Percentiles rank a stretch among this genome's conserved stretches.
Evolutionary conservation across 1,284 basidiomycete genomes (phyloP).

Genomic region (Tremellales sp.): DNA sequence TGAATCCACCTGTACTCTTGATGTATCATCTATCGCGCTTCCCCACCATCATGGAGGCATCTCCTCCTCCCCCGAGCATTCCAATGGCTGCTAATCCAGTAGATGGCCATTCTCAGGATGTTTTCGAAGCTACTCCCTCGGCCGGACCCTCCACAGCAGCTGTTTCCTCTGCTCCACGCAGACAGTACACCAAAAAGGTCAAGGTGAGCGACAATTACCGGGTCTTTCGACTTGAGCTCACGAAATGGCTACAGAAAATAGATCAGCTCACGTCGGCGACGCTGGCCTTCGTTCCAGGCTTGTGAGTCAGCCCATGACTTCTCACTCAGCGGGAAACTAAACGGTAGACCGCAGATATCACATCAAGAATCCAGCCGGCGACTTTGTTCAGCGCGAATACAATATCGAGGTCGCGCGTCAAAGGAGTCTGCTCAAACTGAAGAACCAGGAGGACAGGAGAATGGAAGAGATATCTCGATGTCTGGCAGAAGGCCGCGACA

Average conservation of each 20-base stretch:
- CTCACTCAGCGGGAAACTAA: too few species aligned
- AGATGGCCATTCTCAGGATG: neutral
- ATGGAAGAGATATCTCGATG: slow-evolving; percentile 16
- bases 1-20: neutral
- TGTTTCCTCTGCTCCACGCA: neutral
- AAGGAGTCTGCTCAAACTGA: slow-evolving; percentile 24
- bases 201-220: slow-evolving; percentile 8
- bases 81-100: neutral
- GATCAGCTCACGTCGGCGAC: slow-evolving; percentile 34
- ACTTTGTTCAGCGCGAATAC: slow-evolving; percentile 33
- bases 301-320: slow-evolving; percentile 17
- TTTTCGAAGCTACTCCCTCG: neutral
- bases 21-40: neutral
- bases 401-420: slow-evolving; percentile 41
- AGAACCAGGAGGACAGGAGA: slow-evolving; percentile 20
- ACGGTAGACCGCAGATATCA: slow-evolving; percentile 25
- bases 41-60: slow-evolving; percentile 3
- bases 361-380: slow-evolving; percentile 44
- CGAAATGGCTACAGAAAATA: slow-evolving; percentile 13
- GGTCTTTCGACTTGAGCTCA: neutral
- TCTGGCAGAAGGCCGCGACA: slow-evolving; percentile 17
- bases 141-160: slow-evolving; percentile 10
- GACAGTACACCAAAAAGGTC: slow-evolving; percentile 13
- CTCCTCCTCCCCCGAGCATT: neutral
- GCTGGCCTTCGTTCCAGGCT: slow-evolving; percentile 36